Conservation (phyloP, 2,329 filamentous ascomycete genomes). For the Diaporthe helianthi region DNA sequence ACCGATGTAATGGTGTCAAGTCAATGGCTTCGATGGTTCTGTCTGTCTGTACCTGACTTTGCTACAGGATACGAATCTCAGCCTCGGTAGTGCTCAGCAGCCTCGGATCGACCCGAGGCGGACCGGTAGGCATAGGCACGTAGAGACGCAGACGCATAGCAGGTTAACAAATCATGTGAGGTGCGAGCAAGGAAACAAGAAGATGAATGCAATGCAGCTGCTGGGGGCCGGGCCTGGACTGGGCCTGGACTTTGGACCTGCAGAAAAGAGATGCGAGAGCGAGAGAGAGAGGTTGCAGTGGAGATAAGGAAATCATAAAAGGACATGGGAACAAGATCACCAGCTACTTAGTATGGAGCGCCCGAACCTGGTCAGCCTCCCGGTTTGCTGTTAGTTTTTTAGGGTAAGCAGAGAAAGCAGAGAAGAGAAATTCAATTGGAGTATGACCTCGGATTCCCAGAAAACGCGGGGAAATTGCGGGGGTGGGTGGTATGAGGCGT, state of each 20-base stretch:
- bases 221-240: neutral
- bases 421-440: constrained; percentile 16
- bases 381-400: constrained; percentile 7
- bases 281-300: neutral
- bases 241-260: neutral
- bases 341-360: too few relatives aligned
- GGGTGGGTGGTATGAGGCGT: constrained; percentile 12
- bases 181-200: neutral
- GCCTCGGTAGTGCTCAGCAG: constrained; percentile 20
- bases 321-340: neutral
- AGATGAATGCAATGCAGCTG: constrained; percentile 1
- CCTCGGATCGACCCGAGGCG: constrained; percentile 25
- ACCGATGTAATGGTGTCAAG: neutral
- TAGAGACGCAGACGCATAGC: constrained; percentile 17
- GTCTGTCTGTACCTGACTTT: neutral
- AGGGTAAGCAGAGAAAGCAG: neutral
- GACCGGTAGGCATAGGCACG: constrained; percentile 17
- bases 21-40: neutral
- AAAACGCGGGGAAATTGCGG: constrained; percentile 26
- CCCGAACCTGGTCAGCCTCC: neutral
- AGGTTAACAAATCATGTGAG: constrained; percentile 9
- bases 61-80: constrained; percentile 18
- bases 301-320: constrained; percentile 18
- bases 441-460: neutral
- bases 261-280: neutral